phyloP scores from a whole-genome alignment of 2,329 filamentous ascomycete species.

The Laburnicola sp. region DNA sequence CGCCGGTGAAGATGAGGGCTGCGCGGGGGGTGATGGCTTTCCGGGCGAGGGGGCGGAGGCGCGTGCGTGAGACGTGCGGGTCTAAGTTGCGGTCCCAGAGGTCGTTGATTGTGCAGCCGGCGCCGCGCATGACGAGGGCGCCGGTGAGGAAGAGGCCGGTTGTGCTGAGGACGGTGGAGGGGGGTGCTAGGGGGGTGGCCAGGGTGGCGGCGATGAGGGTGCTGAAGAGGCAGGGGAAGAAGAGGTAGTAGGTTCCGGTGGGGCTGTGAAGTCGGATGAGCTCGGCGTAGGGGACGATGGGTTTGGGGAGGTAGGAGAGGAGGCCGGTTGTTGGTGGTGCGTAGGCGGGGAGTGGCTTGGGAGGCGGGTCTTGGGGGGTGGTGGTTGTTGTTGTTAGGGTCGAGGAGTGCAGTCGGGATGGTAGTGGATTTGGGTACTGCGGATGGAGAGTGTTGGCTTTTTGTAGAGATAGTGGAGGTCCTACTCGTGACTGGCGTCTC shows the following conservation, averaged over 20 bases:
- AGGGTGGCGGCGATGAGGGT: slow-evolving; percentile 78
- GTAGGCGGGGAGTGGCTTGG: slow-evolving; percentile 51
- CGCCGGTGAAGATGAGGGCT: slow-evolving; percentile 74
- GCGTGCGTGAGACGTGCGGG: slow-evolving; percentile 74
- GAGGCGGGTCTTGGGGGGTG: slow-evolving; percentile 16
- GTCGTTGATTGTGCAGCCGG: slow-evolving; percentile 88
- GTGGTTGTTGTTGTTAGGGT: slow-evolving; percentile 22
- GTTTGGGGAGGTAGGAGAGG: slow-evolving; percentile 67
- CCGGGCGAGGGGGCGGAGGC: slow-evolving; percentile 77
- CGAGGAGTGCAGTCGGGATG: slow-evolving; percentile 5
- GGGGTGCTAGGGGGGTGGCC: slow-evolving; percentile 61
- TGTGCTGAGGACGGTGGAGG: slow-evolving; percentile 65
- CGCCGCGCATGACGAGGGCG: slow-evolving; percentile 82
- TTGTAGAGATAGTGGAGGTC: background rate
- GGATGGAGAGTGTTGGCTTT: background rate
- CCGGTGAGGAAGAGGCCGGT: slow-evolving; percentile 72
- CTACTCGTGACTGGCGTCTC: background rate
- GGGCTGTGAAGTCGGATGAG: slow-evolving; percentile 81
- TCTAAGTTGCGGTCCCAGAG: slow-evolving; percentile 89
- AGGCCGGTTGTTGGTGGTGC: slow-evolving; percentile 71
- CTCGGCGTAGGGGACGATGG: slow-evolving; percentile 79
- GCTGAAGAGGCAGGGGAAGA: slow-evolving; percentile 83
- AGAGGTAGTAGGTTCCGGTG: slow-evolving; percentile 80
- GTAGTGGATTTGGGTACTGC: background rate
- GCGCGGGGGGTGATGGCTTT: slow-evolving; percentile 72